Base-by-base conservation (phyloP, 768 basidiomycete genomes). In the Panaeolus papilionaceus region DNA sequence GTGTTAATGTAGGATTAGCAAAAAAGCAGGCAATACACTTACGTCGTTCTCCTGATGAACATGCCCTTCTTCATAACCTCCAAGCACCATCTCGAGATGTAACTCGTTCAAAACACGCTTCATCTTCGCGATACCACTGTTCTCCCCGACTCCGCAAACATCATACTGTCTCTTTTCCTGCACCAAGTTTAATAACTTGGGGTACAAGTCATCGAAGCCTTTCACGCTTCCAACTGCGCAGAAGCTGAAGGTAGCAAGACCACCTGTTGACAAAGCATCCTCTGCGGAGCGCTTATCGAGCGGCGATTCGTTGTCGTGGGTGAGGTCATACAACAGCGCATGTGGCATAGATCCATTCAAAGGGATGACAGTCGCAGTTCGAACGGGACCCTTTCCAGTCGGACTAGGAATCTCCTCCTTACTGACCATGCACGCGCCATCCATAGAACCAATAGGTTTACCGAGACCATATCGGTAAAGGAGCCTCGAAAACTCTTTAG, bases 401-500 rank as follows among this genome's bases (percentile, higher is more conserved):
- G 94, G 93, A 10, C 94, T 90, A 4, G 90, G 85, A 11, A 98
- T 85, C 49, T 94, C 92, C 70, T 92, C 92, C 66, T 82, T 76
- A 69, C 82, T 90, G 4, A 92, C 90, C 77, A 96, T 82, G 75
- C 95, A 98, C 6, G 90, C 95, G 3, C 80, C 85, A 72, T 98
- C 95, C 97, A 99, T 98, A 0, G 96, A 98, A 18, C 97, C 98
- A 69, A 99, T 88, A 0, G 98, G 97, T 77, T 98, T 98, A 44
- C 92, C 93, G 58, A 99, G 82, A 33, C 98, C 98, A 78, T 93
- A 92, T 38, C 93, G 83, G 77, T 98, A 97, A 40, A 98, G 82
- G 71, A 98, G 77, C 64, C 94, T 86, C 33, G 95, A 97, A 54
- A 95, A 81, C 77, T 98, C 95, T 78, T 98, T 96, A 4, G 95